Percentiles rank a stretch among this genome's conserved stretches.
Evolutionary conservation across 352 stramenopile genomes (phyloP).

Genomic region (Phytophthora aleatoria): DNA sequence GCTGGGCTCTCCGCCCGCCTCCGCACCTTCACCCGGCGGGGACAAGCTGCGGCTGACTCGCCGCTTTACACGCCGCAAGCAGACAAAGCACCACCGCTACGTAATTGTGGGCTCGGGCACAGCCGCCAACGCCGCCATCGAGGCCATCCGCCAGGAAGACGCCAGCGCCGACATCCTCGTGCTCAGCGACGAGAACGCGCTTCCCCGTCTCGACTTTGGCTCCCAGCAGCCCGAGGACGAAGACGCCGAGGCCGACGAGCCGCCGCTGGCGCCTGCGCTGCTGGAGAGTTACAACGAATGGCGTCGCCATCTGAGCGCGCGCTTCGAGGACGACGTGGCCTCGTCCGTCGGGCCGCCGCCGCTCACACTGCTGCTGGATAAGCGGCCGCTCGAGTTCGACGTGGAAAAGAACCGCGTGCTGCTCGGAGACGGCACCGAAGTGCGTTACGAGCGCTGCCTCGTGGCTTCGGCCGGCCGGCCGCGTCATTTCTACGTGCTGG

Average conservation of each 20-base stretch:
- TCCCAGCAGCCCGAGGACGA: constrained; percentile 17
- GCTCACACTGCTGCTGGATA: constrained; percentile 81
- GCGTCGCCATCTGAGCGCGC: constrained; percentile 81
- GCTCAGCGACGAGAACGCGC: constrained; percentile 79
- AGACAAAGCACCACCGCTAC: constrained; percentile 85
- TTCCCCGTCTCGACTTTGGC: constrained; percentile 63
- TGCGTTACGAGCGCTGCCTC: constrained; percentile 88
- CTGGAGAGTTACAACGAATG: constrained; percentile 92
- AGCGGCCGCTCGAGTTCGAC: constrained; percentile 80
- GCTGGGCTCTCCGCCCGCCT: background rate
- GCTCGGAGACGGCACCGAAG: constrained; percentile 79
- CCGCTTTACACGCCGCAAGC: constrained; percentile 68
- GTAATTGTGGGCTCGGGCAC: constrained; percentile 91
- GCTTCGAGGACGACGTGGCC: constrained; percentile 74
- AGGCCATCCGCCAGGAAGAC: constrained; percentile 88
- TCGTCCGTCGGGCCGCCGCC: constrained; percentile 29
- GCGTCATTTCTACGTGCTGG: constrained; percentile 89
- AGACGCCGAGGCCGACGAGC: constrained; percentile 24
- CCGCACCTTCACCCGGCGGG: background rate
- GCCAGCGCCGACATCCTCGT: constrained; percentile 86
- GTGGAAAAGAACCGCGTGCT: constrained; percentile 86
- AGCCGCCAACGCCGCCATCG: constrained; percentile 89
- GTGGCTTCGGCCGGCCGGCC: constrained; percentile 85
- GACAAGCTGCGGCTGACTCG: constrained; percentile 40
- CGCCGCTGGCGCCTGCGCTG: constrained; percentile 55